A percentile compares a stretch with the other conserved stretches of the same genome.
These are phyloP conservation scores for Fraxinus xanthoxyloides DNA, from an alignment of 305 asterid genomes.

Conservation along the genomic window DNA sequence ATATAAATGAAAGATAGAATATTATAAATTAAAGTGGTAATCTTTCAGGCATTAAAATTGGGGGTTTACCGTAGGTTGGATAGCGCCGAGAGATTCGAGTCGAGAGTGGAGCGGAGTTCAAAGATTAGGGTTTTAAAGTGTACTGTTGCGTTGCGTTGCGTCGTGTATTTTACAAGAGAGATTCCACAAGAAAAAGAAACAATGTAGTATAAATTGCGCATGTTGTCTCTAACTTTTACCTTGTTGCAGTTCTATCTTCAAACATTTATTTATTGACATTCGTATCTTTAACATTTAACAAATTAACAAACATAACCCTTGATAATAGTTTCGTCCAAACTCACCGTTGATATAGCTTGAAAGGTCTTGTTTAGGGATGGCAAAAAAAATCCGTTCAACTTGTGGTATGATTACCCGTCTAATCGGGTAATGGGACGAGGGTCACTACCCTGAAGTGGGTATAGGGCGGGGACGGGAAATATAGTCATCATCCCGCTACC, in stretches of 20 bases:
- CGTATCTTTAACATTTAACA: neutral
- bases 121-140: constrained; percentile 20
- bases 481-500: too few relatives aligned
- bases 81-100: neutral
- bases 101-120: neutral
- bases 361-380: too few relatives aligned
- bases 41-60: neutral
- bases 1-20: neutral
- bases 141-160: neutral
- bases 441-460: too few relatives aligned
- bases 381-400: too few relatives aligned
- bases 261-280: neutral
- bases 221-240: neutral
- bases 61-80: neutral
- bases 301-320: neutral
- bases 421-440: too few relatives aligned
- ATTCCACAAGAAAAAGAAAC: neutral
- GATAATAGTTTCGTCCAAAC: neutral
- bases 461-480: too few relatives aligned
- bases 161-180: neutral
- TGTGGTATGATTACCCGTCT: too few relatives aligned
- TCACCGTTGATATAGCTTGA: too few relatives aligned
- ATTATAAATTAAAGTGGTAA: neutral
- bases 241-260: neutral
- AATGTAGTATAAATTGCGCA: neutral